A percentile compares a stretch with the other conserved stretches of the same genome.
phyloP scores from a whole-genome alignment of 2,329 filamentous ascomycete species.

The Colletotrichum graminicola region DNA sequence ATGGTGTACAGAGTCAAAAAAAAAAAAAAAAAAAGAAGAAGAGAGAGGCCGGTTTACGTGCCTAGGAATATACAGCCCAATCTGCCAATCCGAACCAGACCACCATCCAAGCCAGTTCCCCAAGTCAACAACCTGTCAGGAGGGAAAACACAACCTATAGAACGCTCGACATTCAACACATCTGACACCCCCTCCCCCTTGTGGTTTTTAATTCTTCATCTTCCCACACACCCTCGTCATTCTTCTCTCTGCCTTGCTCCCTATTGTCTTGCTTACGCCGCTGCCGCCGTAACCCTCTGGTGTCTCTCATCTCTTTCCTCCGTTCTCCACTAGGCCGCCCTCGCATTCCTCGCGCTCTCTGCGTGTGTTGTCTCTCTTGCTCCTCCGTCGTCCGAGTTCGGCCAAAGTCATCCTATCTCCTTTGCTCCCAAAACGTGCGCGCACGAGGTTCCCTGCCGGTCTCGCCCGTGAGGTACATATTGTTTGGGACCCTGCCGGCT shows the following conservation, averaged over 20 bases:
- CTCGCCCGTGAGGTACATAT: conserved; percentile 41
- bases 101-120: conserved; percentile 1
- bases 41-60: no score
- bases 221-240: conserved; percentile 19
- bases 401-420: conserved; percentile 5
- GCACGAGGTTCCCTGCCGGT: conserved; percentile 9
- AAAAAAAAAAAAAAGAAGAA: neutral
- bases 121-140: conserved; percentile 21
- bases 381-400: conserved; percentile 10
- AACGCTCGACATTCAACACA: conserved; percentile 35
- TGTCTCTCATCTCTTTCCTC: conserved; percentile 17
- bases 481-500: conserved; percentile 37
- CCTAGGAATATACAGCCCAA: neutral
- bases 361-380: conserved; percentile 12
- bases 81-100: conserved; percentile 1
- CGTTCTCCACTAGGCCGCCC: conserved; percentile 11
- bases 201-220: conserved; percentile 38
- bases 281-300: conserved; percentile 3
- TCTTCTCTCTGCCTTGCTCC: conserved; percentile 8
- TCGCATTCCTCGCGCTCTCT: conserved; percentile 19
- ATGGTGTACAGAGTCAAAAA: no score
- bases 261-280: neutral
- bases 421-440: conserved; percentile 3
- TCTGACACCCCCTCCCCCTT: conserved; percentile 16
- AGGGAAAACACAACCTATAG: conserved; percentile 29